phyloP scores from a whole-genome alignment of 225 moss, liverwort and hornwort species.

The Pleurozium schreberi region DNA sequence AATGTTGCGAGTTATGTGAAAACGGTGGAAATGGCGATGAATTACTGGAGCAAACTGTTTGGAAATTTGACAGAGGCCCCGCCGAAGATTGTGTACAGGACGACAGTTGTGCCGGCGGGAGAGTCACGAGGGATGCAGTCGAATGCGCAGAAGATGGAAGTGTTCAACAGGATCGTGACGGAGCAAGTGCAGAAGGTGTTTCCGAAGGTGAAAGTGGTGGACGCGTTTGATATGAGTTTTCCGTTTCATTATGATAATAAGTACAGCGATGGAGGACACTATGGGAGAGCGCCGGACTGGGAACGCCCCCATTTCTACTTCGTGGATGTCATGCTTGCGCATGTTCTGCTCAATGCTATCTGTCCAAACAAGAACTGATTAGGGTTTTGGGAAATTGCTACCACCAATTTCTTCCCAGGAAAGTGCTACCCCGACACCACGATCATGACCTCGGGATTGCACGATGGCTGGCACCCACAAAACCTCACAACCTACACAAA shows the following conservation, averaged over 20 bases:
- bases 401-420: neutral
- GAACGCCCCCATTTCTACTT: constrained; percentile 33
- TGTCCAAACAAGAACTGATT: neutral
- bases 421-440: neutral
- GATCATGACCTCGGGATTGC: neutral
- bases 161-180: constrained; percentile 36
- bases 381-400: neutral
- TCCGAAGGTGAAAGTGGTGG: constrained; percentile 30
- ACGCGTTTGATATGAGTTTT: constrained; percentile 57
- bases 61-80: neutral
- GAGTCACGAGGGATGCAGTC: neutral
- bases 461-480: neutral
- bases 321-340: constrained; percentile 25
- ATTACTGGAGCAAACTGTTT: constrained; percentile 15
- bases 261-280: constrained; percentile 68
- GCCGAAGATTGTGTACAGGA: constrained; percentile 13
- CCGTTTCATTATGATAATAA: constrained; percentile 58
- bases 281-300: constrained; percentile 35
- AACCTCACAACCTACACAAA: neutral
- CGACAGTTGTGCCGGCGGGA: constrained; percentile 30
- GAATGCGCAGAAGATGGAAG: constrained; percentile 34
- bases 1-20: neutral
- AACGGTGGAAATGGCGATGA: constrained; percentile 19
- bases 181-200: constrained; percentile 32
- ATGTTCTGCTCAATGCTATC: constrained; percentile 14